These are phyloP conservation scores for Benincasa hispida DNA, from an alignment of 306 rosid species.

Conservation along the genomic window DNA sequence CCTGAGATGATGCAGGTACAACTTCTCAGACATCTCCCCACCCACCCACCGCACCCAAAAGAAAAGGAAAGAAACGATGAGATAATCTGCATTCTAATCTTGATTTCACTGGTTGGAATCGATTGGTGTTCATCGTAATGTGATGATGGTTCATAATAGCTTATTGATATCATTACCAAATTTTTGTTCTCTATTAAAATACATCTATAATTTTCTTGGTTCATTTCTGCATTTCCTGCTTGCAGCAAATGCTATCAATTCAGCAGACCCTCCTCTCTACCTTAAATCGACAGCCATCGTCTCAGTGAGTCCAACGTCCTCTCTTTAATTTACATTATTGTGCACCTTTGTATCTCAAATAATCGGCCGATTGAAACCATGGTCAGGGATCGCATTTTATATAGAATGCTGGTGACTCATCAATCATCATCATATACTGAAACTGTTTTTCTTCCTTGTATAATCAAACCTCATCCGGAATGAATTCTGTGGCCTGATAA, in stretches of 20 bases:
- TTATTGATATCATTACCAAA: background rate
- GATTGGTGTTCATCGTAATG: background rate
- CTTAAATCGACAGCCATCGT: constrained; percentile 35
- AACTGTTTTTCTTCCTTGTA: background rate
- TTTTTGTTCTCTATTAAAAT: background rate
- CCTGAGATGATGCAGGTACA: constrained; percentile 49
- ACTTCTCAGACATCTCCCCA: background rate
- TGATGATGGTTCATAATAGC: background rate
- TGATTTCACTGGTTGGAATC: background rate
- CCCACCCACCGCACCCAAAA: background rate
- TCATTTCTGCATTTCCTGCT: background rate
- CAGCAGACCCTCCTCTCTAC: constrained; percentile 37
- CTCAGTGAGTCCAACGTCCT: constrained; percentile 25
- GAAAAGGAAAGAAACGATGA: background rate
- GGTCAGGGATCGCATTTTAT: background rate
- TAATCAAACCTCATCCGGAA: background rate
- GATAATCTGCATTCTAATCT: background rate
- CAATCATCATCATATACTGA: background rate
- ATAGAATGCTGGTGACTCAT: background rate
- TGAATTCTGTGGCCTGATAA: background rate
- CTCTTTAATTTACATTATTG: background rate
- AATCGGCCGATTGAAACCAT: background rate
- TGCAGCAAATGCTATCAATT: constrained; percentile 39
- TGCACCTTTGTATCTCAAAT: background rate
- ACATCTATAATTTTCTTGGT: background rate